Percentiles rank a stretch among this genome's conserved stretches.
These are phyloP conservation scores for Pleurostoma richardsiae DNA, from an alignment of 2,329 filamentous ascomycete species.

Conservation along the genomic window DNA sequence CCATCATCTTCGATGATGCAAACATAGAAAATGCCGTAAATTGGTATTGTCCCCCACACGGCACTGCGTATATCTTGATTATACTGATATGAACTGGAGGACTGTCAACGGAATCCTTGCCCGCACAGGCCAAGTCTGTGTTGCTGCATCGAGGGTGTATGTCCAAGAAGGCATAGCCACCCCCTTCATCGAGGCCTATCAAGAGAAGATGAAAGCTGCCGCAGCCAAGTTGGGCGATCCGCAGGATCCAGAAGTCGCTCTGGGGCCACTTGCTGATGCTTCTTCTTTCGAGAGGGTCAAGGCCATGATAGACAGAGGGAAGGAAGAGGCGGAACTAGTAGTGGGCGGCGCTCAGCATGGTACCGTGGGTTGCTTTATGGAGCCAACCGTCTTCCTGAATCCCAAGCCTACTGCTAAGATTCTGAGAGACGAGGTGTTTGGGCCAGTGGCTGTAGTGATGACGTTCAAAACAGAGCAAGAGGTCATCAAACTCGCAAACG, in stretches of 20 bases:
- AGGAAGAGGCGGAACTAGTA: slow-evolving; percentile 28
- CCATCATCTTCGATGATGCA: slow-evolving; percentile 59
- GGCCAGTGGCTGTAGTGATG: slow-evolving; percentile 49
- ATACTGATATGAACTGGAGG: too few relatives aligned
- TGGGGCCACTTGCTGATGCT: slow-evolving; percentile 51
- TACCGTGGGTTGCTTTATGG: slow-evolving; percentile 26
- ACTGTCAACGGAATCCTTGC: slow-evolving; percentile 48
- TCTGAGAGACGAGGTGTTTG: slow-evolving; percentile 51
- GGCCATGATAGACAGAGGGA: slow-evolving; percentile 36
- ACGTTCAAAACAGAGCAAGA: slow-evolving; percentile 54
- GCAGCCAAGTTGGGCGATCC: slow-evolving; percentile 57
- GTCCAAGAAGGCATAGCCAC: slow-evolving; percentile 56
- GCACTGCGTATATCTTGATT: too few relatives aligned
- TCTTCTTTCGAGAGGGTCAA: slow-evolving; percentile 39
- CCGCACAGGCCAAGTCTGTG: slow-evolving; percentile 71
- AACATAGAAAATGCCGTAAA: slow-evolving; percentile 53
- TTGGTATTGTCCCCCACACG: too few relatives aligned
- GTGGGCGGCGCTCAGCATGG: slow-evolving; percentile 31
- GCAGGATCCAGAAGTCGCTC: slow-evolving; percentile 50
- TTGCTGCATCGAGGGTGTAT: slow-evolving; percentile 68
- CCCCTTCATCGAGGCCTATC: slow-evolving; percentile 53
- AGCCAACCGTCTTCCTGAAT: slow-evolving; percentile 40
- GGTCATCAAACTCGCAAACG: slow-evolving; percentile 48
- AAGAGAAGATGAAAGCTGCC: slow-evolving; percentile 52
- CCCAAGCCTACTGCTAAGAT: slow-evolving; percentile 37